Evolutionary conservation across 2,329 filamentous ascomycete genomes (phyloP), one percentile per base, ranked within the genome.

Genomic region (Metarhizium album): DNA sequence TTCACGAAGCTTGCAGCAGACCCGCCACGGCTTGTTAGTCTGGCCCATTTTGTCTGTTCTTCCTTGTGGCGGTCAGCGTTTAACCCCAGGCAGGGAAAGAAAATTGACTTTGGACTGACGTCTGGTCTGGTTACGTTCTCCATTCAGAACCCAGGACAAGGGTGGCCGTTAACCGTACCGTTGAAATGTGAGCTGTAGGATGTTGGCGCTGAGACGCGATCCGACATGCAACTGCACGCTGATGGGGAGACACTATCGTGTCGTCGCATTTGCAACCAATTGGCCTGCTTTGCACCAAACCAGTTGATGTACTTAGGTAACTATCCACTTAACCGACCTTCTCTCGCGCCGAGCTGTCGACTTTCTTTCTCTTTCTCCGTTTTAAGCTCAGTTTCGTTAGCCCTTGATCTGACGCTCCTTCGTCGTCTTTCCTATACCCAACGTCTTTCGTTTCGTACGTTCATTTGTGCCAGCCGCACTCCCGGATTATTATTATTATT

Each of bases 1-100:
- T 62, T 59, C 47, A 60, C 57, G 52, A 57, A 48, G n/a, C 27
- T 14, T n/a, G n/a, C n/a, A n/a, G 20, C 13, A n/a, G 37, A 29
- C 45, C 49, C 49, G 49, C 49, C 29, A 35, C 18, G 37, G 24
- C 48, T 42, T 43, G 22, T 43, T 18, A 14, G 40, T 43, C 22
- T 40, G 37, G 37, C 27, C 27, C 27, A 29, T 29, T 9, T 29
- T 6, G 27, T 29, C n/a, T n/a, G 35, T 40, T 40, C 33, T 35
- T 35, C 9, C 33, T 35, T 9, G 33, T 35, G 33, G 33, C 33
- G 33, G 33, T 35, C 33, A 35, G 33, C 27, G 27, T 29, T 29
- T 29, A 9, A n/a, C n/a, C n/a, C 27, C 11, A 9, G 27, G 27
- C 7, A 29, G 33, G 33, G 14, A 35, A 35, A 35, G n/a, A n/a